Percentiles rank a stretch among this genome's conserved stretches.
Conservation (phyloP, 441 rosid genomes). For the Brassica balearica region DNA sequence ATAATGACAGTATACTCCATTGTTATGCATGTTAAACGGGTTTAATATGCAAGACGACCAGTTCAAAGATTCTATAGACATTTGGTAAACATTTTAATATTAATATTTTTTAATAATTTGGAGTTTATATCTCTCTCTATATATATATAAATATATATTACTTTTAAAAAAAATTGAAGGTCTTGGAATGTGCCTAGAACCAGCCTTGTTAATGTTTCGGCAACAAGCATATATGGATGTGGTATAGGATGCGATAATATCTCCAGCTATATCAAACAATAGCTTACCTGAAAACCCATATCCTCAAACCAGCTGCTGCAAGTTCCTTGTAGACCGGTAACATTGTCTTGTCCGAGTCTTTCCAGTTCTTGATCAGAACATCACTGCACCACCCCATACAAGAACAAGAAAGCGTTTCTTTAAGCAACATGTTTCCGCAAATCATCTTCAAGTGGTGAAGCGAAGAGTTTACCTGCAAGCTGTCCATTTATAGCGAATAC, state of each 20-base stretch:
- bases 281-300: conserved; percentile 83
- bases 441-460: background rate
- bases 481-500: conserved; percentile 80
- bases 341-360: conserved; percentile 67
- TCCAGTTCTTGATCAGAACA: conserved; percentile 69
- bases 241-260: background rate
- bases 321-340: conserved; percentile 74
- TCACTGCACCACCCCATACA: conserved; percentile 51
- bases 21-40: background rate
- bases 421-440: background rate
- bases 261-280: background rate
- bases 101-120: no score
- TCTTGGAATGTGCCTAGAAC: no score
- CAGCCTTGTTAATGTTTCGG: no score
- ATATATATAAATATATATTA: no score
- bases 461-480: conserved; percentile 69
- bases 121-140: no score
- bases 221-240: background rate
- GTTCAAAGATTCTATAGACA: no score
- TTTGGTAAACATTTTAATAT: no score
- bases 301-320: conserved; percentile 66
- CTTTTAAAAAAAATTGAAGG: no score
- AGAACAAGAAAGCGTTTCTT: conserved; percentile 2
- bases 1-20: conserved; percentile 5
- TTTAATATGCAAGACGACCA: background rate